Conservation (phyloP, 768 basidiomycete species). For the Lentinula sp. region DNA sequence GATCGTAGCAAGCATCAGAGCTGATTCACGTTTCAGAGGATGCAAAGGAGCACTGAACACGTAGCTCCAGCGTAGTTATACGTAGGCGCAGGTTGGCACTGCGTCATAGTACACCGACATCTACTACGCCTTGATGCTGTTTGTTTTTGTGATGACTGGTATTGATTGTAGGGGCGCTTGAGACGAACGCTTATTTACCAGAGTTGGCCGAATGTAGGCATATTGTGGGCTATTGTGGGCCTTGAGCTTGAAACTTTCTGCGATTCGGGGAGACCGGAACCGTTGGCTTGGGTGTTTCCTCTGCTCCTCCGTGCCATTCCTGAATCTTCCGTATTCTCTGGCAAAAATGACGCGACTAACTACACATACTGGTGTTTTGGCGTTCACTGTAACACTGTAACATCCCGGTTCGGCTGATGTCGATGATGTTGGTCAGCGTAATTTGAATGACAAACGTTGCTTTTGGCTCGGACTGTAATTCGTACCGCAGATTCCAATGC, state of each 20-base stretch:
- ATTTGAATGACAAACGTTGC: background rate
- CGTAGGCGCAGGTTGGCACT: background rate
- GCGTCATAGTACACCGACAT: background rate
- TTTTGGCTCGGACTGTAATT: background rate
- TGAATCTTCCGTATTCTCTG: background rate
- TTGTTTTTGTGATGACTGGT: background rate
- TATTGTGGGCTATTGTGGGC: background rate
- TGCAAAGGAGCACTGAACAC: background rate
- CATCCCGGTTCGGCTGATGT: no score
- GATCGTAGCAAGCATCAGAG: background rate
- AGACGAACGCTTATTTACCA: background rate
- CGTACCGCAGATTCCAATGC: no score
- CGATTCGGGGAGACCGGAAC: background rate
- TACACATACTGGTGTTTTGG: background rate
- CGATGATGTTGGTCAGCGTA: background rate
- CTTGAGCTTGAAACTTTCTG: background rate
- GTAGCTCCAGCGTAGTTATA: background rate
- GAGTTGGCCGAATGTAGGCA: background rate
- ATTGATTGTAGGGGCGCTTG: background rate
- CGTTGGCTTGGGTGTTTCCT: background rate
- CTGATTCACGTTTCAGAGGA: background rate
- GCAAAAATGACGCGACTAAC: background rate
- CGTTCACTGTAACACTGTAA: no score
- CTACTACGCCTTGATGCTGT: background rate
- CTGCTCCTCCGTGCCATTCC: background rate